These are phyloP conservation scores for Eurotiales sp. DNA, from an alignment of 2,329 filamentous ascomycete species.

Conservation along the genomic window DNA sequence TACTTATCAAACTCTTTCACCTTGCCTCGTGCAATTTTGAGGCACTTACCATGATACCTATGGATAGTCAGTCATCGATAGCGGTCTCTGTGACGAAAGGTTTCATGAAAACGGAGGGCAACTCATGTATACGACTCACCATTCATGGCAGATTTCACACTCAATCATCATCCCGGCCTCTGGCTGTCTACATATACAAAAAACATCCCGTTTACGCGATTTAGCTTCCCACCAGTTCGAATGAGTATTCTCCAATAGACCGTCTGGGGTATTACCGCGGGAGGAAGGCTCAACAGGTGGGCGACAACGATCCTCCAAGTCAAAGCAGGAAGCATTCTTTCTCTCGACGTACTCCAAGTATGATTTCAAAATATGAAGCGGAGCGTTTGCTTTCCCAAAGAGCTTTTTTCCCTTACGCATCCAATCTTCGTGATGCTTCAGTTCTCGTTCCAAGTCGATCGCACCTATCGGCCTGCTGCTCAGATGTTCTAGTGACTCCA, in stretches of 20 bases:
- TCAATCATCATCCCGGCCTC: constrained; percentile 99
- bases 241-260: constrained; percentile 46
- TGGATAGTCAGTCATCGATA: not conserved
- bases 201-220: constrained; percentile 71
- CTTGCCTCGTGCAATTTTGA: constrained; percentile 96
- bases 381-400: constrained; percentile 96
- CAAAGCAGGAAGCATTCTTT: constrained; percentile 87
- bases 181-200: constrained; percentile 89
- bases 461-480: constrained; percentile 92
- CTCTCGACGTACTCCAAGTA: constrained; percentile 93
- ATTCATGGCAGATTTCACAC: constrained; percentile 96
- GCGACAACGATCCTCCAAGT: constrained; percentile 81
- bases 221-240: constrained; percentile 41
- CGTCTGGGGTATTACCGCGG: constrained; percentile 66
- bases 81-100: not conserved
- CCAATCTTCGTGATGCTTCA: constrained; percentile 96
- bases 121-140: constrained; percentile 55
- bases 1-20: constrained; percentile 99
- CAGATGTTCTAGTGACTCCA: constrained; percentile 79
- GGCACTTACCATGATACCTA: constrained; percentile 95
- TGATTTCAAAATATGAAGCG: constrained; percentile 87
- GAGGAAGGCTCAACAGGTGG: constrained; percentile 90
- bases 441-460: constrained; percentile 87
- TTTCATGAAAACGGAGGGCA: not conserved
- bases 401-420: constrained; percentile 97